These are phyloP conservation scores for Thinopyrum obtusiflorum DNA, from an alignment of 202 grass and related monocot genomes.

Conservation along the genomic window DNA sequence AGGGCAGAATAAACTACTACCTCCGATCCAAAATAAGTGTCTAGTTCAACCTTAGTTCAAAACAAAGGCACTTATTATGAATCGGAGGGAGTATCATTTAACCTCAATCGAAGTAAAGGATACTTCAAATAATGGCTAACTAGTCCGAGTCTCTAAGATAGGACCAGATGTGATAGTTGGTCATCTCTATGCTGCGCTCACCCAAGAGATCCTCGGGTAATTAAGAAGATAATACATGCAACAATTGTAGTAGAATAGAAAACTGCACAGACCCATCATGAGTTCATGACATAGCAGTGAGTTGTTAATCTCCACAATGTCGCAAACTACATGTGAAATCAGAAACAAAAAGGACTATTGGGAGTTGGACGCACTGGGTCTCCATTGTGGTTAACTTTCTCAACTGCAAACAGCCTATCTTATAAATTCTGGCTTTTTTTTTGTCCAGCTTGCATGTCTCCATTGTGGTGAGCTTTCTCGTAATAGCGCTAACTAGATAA, in stretches of 20 bases:
- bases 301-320: not conserved
- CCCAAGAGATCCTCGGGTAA: not conserved
- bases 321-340: not conserved
- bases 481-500: not conserved
- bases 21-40: too few species aligned
- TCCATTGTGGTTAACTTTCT: not conserved
- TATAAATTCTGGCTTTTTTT: not conserved
- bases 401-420: not conserved
- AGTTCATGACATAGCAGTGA: not conserved
- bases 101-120: not conserved
- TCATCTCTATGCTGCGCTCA: not conserved
- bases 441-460: not conserved
- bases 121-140: not conserved
- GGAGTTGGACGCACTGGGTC: not conserved
- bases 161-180: not conserved
- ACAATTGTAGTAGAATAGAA: not conserved
- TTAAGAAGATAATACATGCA: not conserved
- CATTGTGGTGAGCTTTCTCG: not conserved
- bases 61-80: too few species aligned
- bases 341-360: not conserved
- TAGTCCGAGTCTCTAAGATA: not conserved
- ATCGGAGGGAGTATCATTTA: not conserved
- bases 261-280: not conserved
- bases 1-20: not conserved
- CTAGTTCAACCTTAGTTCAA: too few species aligned